Base-by-base conservation (phyloP, 352 stramenopile species). In the Phytophthora niederhauseri region DNA sequence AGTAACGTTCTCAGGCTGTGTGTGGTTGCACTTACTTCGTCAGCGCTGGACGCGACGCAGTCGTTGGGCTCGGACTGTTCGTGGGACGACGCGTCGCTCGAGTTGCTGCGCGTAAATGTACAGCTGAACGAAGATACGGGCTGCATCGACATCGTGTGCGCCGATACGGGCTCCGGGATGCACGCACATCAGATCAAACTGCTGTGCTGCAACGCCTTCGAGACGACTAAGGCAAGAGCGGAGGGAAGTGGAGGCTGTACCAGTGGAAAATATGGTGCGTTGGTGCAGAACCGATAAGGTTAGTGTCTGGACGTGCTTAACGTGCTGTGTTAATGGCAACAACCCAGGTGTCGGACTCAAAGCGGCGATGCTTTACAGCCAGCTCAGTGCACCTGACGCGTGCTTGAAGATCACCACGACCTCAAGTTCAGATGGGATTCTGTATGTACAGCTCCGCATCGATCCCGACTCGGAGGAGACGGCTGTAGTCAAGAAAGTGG, bases 111-210 rank as follows among this genome's bases (percentile, higher is more conserved):
- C 1, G 66, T 95, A 14, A 64, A 53, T 14, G 80, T 90, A 6
- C 57, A 76, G 14, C 50, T 68, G 19, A 71, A 74, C 41, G 36
- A 41, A n/a, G 22, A 63, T 14, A 74, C 68, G 1, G 75, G 72
- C 12, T 64, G 61, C 19, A 56, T 93, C 43, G 84, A 93, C 57
- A 72, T 95, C 31, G 67, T 92, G n/a, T 95, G 87, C 57, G 81
- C 81, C 11, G 87, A 95, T 61, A 94, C 84, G 4, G 87, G 87
- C 43, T 84, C 78, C 2, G 87, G 87, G 6, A 90, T 95, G 30
- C 75, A 72, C 4, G 76, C 82, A 15, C 85, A 94, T 20, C 67
- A 91, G 50, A 73, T 95, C 19, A 79, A 77, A 30, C 46, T 85
- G 60, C 64, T 95, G 8, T 95, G 87, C 53, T 88, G 84, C 55